These are phyloP conservation scores for Carex pumila DNA, from an alignment of 176 grass and related monocot species.

Conservation along the genomic window DNA sequence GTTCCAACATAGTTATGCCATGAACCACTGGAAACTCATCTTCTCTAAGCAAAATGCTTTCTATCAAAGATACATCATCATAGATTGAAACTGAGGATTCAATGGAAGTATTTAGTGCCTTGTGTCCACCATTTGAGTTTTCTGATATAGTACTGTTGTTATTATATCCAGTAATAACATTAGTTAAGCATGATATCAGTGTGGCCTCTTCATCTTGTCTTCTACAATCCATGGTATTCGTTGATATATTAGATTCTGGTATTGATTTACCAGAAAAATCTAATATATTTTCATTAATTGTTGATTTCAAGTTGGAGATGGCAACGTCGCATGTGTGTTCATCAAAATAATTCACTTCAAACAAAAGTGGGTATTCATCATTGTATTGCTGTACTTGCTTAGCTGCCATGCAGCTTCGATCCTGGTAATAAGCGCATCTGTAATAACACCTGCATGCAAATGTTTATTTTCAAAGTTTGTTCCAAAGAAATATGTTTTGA, in stretches of 20 bases:
- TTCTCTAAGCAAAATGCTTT: background rate
- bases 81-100: background rate
- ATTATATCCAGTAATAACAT: background rate
- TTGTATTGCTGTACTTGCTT: constrained; percentile 30
- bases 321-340: constrained; percentile 21
- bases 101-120: background rate
- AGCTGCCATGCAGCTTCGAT: background rate
- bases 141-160: background rate
- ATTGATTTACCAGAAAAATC: constrained; percentile 10
- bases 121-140: background rate
- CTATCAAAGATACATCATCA: background rate
- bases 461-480: background rate
- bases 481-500: background rate
- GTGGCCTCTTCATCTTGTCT: constrained; percentile 9
- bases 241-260: background rate
- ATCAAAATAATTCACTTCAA: constrained; percentile 19
- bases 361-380: constrained; percentile 8
- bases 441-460: constrained; percentile 27
- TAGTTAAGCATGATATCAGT: constrained; percentile 3
- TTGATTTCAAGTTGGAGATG: background rate
- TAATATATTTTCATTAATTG: background rate
- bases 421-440: constrained; percentile 22
- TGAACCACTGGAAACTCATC: background rate
- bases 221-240: background rate
- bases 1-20: background rate